A percentile compares a stretch with the other conserved stretches of the same genome.
Evolutionary conservation across 345 rosid genomes (phyloP).

Genomic region (Lepidium didymum): DNA sequence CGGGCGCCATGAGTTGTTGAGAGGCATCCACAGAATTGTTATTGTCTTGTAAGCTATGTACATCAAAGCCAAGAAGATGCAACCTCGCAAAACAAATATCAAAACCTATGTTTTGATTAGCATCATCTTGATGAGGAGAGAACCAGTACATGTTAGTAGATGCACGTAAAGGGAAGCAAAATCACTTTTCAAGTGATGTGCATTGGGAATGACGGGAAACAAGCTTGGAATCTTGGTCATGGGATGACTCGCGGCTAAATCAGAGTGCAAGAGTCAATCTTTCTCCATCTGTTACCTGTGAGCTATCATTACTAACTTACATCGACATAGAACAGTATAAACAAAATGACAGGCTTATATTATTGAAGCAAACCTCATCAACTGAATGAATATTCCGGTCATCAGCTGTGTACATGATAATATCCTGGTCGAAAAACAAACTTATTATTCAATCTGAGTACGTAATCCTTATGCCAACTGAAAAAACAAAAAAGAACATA

Average conservation of each 20-base stretch:
- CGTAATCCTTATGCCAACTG: background rate
- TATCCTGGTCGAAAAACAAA: conserved; percentile 45
- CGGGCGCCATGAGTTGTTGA: conserved; percentile 38
- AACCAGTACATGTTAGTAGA: conserved; percentile 84
- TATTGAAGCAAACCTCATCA: conserved; percentile 52
- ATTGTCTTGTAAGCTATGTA: conserved; percentile 36
- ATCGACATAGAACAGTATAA: background rate
- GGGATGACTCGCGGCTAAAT: conserved; percentile 78
- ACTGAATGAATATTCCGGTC: conserved; percentile 73
- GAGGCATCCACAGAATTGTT: conserved; percentile 24
- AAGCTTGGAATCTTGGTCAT: conserved; percentile 81
- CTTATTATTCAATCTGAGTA: background rate
- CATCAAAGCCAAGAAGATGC: conserved; percentile 49
- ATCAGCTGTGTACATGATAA: conserved; percentile 86
- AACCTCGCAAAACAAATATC: conserved; percentile 68
- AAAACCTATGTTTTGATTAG: conserved; percentile 41
- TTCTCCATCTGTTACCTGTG: conserved; percentile 72
- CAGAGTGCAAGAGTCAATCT: conserved; percentile 83
- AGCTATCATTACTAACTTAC: conserved; percentile 13
- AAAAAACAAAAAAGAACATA: background rate
- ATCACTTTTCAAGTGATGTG: background rate
- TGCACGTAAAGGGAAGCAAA: conserved; percentile 50
- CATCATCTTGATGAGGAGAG: conserved; percentile 31
- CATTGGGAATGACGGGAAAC: conserved; percentile 50
- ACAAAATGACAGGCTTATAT: background rate